Evolutionary conservation across 768 basidiomycete species (phyloP).

Genomic region (Mycena alexandri): DNA sequence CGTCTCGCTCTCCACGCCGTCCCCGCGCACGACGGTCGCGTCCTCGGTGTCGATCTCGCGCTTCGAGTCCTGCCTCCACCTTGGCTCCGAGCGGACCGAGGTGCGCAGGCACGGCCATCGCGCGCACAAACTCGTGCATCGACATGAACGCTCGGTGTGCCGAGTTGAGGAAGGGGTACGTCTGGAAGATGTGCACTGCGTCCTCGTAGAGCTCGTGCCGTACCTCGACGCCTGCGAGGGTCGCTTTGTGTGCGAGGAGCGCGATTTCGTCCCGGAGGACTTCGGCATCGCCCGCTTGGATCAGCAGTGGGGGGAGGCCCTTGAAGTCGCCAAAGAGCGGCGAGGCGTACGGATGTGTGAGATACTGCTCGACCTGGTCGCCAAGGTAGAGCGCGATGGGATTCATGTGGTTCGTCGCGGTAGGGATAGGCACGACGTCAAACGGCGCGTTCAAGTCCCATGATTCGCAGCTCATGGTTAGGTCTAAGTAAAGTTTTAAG

Average conservation of each 20-base stretch:
- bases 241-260: conserved; percentile 93
- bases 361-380: conserved; percentile 78
- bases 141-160: conserved; percentile 77
- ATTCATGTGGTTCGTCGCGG: conserved; percentile 86
- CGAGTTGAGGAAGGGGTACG: conserved; percentile 82
- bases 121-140: conserved; percentile 76
- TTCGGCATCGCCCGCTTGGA: conserved; percentile 95
- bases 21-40: conserved; percentile 78
- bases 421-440: conserved; percentile 84
- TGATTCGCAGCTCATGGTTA: conserved; percentile 98
- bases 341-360: conserved; percentile 97
- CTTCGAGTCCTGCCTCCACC: conserved; percentile 72
- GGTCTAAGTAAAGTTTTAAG: conserved; percentile 61
- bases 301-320: conserved; percentile 89
- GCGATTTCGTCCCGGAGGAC: conserved; percentile 95
- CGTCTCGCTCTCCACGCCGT: conserved; percentile 69
- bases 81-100: conserved; percentile 64
- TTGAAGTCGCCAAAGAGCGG: conserved; percentile 92
- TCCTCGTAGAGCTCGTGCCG: conserved; percentile 93
- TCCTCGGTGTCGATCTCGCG: conserved; percentile 78
- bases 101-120: conserved; percentile 61
- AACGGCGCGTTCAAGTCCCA: conserved; percentile 95
- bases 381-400: conserved; percentile 96
- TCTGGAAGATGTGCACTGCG: conserved; percentile 92
- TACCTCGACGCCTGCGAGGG: conserved; percentile 86